phyloP scores from a whole-genome alignment of 83 land plant species.

The Diphasiastrum complanatum region DNA sequence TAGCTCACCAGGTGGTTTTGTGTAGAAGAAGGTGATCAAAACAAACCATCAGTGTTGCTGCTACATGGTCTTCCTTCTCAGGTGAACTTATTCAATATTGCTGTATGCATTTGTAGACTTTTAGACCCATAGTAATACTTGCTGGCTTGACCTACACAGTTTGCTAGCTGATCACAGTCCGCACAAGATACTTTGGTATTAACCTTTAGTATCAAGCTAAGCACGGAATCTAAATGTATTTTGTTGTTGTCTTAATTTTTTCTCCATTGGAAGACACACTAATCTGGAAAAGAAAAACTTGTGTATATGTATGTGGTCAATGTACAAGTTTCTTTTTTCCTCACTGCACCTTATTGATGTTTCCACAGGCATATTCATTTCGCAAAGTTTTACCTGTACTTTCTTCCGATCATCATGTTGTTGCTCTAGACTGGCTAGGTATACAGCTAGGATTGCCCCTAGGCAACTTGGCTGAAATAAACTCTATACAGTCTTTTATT shows the following conservation, averaged over 20 bases:
- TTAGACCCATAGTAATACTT: too few relatives aligned
- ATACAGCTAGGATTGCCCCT: not conserved
- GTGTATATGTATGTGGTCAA: too few relatives aligned
- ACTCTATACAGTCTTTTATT: too few relatives aligned
- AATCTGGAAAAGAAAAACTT: too few relatives aligned
- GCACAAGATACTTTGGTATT: too few relatives aligned
- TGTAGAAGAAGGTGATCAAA: conserved; percentile 37
- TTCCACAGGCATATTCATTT: conserved; percentile 36
- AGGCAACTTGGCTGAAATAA: not conserved
- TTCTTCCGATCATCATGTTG: conserved; percentile 27
- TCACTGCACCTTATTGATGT: conserved; percentile 9
- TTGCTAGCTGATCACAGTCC: too few relatives aligned
- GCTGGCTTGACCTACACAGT: too few relatives aligned
- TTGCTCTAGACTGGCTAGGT: conserved; percentile 44
- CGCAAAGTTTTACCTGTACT: conserved; percentile 29
- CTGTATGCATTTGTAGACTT: too few relatives aligned
- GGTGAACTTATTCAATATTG: conserved; percentile 10
- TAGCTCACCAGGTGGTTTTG: conserved; percentile 40
- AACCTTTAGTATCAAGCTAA: not conserved
- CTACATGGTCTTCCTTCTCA: conserved; percentile 37
- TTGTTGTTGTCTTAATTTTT: too few relatives aligned
- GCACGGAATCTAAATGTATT: not conserved
- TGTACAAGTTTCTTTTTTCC: not conserved
- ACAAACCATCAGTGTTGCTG: conserved; percentile 28
- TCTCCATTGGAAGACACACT: too few relatives aligned